These are phyloP conservation scores for Emergomyces africanus DNA, from an alignment of 2,329 filamentous ascomycete genomes.

Conservation along the genomic window DNA sequence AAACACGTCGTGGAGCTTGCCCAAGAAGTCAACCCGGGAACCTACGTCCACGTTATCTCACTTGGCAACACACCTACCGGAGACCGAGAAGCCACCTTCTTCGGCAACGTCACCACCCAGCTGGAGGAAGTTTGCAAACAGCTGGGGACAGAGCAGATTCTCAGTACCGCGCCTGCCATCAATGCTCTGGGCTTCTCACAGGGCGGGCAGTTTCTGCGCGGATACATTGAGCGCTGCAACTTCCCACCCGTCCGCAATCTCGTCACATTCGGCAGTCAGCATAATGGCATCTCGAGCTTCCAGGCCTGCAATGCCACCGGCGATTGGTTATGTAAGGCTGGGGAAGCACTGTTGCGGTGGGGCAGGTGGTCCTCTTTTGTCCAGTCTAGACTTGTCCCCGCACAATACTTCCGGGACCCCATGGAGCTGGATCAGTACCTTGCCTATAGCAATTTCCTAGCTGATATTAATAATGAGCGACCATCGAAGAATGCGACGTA, in stretches of 20 bases:
- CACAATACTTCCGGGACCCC: constrained; percentile 82
- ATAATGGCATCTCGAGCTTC: constrained; percentile 84
- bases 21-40: constrained; percentile 63
- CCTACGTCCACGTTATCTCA: constrained; percentile 67
- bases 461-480: constrained; percentile 94
- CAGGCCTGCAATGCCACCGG: constrained; percentile 49
- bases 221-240: constrained; percentile 80
- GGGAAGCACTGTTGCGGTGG: constrained; percentile 61
- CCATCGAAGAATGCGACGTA: constrained; percentile 60
- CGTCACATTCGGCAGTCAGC: constrained; percentile 80
- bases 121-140: constrained; percentile 64
- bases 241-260: constrained; percentile 59
- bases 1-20: constrained; percentile 58
- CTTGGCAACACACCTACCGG: constrained; percentile 51
- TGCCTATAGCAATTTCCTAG: constrained; percentile 71
- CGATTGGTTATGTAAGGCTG: constrained; percentile 72
- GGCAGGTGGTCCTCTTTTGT: constrained; percentile 73
- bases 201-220: constrained; percentile 91
- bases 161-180: constrained; percentile 67
- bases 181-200: constrained; percentile 94
- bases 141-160: constrained; percentile 61
- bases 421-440: constrained; percentile 60
- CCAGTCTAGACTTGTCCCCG: constrained; percentile 71
- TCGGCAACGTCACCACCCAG: constrained; percentile 78
- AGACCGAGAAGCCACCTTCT: constrained; percentile 76